Conservation (phyloP, 179 eudicot genomes). For the Camellia oleifera region DNA sequence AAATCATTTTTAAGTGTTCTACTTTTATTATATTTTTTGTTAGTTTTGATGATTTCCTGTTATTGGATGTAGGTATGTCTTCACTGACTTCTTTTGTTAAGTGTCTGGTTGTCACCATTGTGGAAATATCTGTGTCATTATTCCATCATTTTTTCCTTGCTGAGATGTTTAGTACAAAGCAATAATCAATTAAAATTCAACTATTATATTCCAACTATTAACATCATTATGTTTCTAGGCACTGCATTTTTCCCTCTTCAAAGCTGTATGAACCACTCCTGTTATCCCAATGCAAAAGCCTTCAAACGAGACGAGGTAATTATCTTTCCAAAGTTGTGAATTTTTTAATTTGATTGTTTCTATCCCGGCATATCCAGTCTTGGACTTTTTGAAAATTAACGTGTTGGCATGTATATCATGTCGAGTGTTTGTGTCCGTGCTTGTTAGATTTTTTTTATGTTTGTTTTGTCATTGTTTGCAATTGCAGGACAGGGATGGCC, state of each 20-base stretch:
- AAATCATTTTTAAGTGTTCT: neutral
- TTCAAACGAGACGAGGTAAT: constrained; percentile 92
- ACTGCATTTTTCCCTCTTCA: constrained; percentile 92
- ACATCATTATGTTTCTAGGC: constrained; percentile 38
- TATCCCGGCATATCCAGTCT: neutral
- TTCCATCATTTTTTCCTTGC: neutral
- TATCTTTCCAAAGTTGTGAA: neutral
- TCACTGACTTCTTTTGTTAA: neutral
- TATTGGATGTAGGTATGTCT: constrained; percentile 6
- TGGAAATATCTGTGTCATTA: neutral
- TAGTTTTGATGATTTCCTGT: neutral
- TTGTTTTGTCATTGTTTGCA: neutral
- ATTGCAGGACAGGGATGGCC: constrained; percentile 88
- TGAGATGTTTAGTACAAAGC: neutral
- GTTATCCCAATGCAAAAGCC: constrained; percentile 89
- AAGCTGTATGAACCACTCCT: constrained; percentile 98
- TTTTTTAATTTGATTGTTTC: neutral
- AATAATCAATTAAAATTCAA: neutral
- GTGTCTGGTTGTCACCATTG: neutral
- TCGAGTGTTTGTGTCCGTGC: too few relatives aligned
- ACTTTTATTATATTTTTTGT: neutral
- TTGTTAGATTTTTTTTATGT: neutral
- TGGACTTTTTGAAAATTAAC: too few relatives aligned
- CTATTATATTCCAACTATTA: neutral
- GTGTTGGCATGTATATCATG: too few relatives aligned